These are phyloP conservation scores for Scenedesmus sp. DNA, from an alignment of 163 green algal genomes.

Conservation along the genomic window DNA sequence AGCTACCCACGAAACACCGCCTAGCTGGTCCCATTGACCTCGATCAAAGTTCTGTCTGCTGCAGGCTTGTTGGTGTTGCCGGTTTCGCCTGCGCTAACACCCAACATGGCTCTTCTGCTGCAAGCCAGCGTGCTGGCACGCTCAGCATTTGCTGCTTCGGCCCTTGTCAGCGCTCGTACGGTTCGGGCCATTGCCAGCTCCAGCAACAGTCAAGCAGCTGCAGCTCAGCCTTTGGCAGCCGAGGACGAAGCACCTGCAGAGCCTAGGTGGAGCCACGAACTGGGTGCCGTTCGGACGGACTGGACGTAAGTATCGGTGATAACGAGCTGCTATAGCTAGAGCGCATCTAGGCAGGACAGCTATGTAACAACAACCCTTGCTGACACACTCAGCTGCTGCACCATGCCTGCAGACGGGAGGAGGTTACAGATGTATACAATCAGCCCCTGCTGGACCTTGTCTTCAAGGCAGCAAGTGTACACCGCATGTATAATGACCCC, in stretches of 20 bases:
- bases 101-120: slow-evolving; percentile 35
- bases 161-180: background rate
- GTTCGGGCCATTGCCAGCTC: slow-evolving; percentile 9
- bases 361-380: slow-evolving; percentile 10
- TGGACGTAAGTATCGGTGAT: slow-evolving; percentile 81
- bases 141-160: slow-evolving; percentile 16
- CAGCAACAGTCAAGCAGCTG: background rate
- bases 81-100: background rate
- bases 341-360: background rate
- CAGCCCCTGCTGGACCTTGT: slow-evolving; percentile 96
- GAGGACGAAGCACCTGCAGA: slow-evolving; percentile 18
- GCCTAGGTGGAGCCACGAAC: slow-evolving; percentile 73
- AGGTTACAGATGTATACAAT: slow-evolving; percentile 95
- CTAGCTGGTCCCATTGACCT: background rate
- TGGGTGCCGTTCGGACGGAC: slow-evolving; percentile 86
- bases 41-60: background rate
- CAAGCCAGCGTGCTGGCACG: slow-evolving; percentile 37
- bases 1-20: background rate
- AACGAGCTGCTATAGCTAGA: background rate
- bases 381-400: slow-evolving; percentile 13
- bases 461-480: slow-evolving; percentile 88
- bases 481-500: slow-evolving; percentile 95
- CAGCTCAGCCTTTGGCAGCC: slow-evolving; percentile 46
- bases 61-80: background rate
- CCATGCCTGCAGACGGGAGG: slow-evolving; percentile 79